A percentile compares a stretch with the other conserved stretches of the same genome.
phyloP scores from a whole-genome alignment of 768 basidiomycete genomes.

The Boletus pseudopeckii region DNA sequence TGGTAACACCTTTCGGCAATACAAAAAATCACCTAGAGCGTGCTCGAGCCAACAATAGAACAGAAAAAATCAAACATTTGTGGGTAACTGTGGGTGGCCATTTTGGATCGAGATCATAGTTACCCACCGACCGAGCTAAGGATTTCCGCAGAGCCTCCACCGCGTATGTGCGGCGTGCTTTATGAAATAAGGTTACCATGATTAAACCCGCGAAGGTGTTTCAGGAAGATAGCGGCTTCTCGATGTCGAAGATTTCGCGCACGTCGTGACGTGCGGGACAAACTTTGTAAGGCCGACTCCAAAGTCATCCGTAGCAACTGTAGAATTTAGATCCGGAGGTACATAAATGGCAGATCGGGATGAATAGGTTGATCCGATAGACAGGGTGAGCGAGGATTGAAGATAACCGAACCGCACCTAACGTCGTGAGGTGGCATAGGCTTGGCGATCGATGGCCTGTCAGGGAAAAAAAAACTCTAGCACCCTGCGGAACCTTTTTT shows the following conservation, averaged over 20 bases:
- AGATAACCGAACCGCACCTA: background rate
- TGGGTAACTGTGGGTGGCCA: background rate
- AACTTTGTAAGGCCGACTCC: background rate
- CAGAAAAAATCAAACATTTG: background rate
- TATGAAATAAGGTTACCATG: background rate
- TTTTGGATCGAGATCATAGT: background rate
- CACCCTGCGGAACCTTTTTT: background rate
- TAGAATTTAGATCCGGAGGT: background rate
- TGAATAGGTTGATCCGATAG: background rate
- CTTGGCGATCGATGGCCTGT: background rate
- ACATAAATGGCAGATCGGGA: background rate
- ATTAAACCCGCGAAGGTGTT: conserved; percentile 4
- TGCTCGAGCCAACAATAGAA: background rate
- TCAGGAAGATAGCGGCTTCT: background rate
- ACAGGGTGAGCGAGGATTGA: background rate
- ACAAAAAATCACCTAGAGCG: background rate
- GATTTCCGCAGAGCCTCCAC: background rate
- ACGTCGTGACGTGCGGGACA: background rate
- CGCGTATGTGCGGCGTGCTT: background rate
- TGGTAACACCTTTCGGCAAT: background rate
- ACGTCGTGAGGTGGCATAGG: background rate
- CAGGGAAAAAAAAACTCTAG: background rate
- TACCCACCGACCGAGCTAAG: background rate
- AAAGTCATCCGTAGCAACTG: background rate
- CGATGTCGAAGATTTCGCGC: background rate